Conservation (phyloP, 495 filamentous ascomycete genomes). For the Lentithecium fluviatile region DNA sequence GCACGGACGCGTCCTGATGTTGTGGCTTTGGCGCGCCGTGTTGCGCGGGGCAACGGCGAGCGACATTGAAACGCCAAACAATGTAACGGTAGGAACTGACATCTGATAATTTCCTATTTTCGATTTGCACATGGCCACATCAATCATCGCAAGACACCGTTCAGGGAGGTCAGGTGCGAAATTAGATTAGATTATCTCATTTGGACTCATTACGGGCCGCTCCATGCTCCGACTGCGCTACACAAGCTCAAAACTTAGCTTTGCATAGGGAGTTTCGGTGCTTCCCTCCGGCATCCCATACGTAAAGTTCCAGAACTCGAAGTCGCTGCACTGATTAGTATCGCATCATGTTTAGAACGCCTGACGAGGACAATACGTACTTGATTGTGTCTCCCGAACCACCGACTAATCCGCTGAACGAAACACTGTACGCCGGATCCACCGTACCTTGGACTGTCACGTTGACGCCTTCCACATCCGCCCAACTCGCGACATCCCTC, state of each 20-base stretch:
- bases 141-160: too few species aligned
- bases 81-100: too few species aligned
- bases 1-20: neutral
- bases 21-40: neutral
- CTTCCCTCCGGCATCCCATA: slow-evolving; percentile 12
- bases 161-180: too few species aligned
- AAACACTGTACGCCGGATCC: slow-evolving; percentile 6
- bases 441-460: slow-evolving; percentile 11
- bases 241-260: slow-evolving; percentile 9
- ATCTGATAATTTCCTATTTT: too few species aligned
- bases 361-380: slow-evolving; percentile 13
- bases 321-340: slow-evolving; percentile 9
- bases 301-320: slow-evolving; percentile 29
- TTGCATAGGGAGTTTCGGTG: slow-evolving; percentile 5
- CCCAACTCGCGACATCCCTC: slow-evolving; percentile 20
- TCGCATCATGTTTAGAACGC: too few species aligned
- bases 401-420: slow-evolving; percentile 22
- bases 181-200: too few species aligned
- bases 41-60: neutral
- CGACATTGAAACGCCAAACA: neutral
- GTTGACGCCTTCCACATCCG: slow-evolving; percentile 14
- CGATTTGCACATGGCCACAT: too few species aligned
- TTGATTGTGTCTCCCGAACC: slow-evolving; percentile 16
- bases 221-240: too few species aligned
- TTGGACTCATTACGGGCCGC: too few species aligned